Evolutionary conservation across 176 grass and related monocot genomes (phyloP), one percentile per base, ranked within the genome.

Genomic region (Eragrostis curvula): DNA sequence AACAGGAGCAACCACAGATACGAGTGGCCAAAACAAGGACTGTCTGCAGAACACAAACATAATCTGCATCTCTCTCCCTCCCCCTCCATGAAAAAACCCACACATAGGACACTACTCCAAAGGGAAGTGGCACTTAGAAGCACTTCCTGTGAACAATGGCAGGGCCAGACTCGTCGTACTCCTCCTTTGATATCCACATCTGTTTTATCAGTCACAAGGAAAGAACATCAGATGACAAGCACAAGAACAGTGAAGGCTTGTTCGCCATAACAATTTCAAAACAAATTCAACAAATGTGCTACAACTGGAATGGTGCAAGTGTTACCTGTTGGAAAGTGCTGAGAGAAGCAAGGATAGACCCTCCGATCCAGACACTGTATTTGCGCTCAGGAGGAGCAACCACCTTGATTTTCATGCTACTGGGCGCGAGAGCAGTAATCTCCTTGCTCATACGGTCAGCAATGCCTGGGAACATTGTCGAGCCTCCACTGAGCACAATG

Each of bases 281-380:
- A 0, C 8, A 7, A 59, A 15, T 43, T 15, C 39, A 59, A 59
- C 9, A 53, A 25, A 75, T 53, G 29, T 7, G 10, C 36, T 24
- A 50, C 2, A 79, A 9, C 18, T 59, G 21, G 7, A 57, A 69
- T 12, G 39, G 32, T 3, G 0, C 16, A 1, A 30, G 11, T 17
- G 0, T 6, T 74, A 74, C 82, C 78, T 85, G 84, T 47, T 86
- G 84, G 84, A 86, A 86, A 16, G 84, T 81, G 70, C 84, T 86
- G 70, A 86, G 84, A 24, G 84, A 86, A 56, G 84, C 84, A 7
- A 86, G 84, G 77, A 86, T 86, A 59, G 84, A 86, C 39, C 84
- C 84, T 80, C 84, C 84, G 8, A 86, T 86, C 84, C 84, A 86
- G 69, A 86, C 84, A 68, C 77, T 86, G 70, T 86, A 86, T 48